A percentile compares a stretch with the other conserved stretches of the same genome.
Evolutionary conservation across 140 eudicot species (phyloP).

Genomic region (Erigeron philadelphicus): DNA sequence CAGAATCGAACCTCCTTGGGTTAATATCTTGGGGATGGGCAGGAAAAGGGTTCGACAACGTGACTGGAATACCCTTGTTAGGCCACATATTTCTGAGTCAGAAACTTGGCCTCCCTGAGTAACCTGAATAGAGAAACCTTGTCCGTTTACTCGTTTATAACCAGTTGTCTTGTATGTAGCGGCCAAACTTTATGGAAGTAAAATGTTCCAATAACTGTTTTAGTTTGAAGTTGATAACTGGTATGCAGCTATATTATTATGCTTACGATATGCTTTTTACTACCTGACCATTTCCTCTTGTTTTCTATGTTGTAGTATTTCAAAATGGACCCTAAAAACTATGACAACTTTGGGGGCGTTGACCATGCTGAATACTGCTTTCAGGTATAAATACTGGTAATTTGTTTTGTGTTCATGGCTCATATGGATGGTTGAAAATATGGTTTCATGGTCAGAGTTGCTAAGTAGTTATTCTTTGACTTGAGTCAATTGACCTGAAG

Average conservation of each 20-base stretch:
- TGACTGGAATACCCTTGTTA: too few relatives aligned
- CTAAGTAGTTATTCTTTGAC: not conserved
- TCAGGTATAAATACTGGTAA: slow-evolving; percentile 56
- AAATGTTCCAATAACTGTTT: too few relatives aligned
- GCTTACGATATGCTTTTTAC: slow-evolving; percentile 6
- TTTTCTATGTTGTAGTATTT: slow-evolving; percentile 50
- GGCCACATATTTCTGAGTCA: too few relatives aligned
- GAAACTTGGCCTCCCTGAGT: too few relatives aligned
- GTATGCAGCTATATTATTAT: not conserved
- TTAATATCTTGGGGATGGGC: too few relatives aligned
- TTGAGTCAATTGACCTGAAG: not conserved
- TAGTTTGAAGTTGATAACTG: too few relatives aligned
- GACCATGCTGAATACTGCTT: slow-evolving; percentile 88
- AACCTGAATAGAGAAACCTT: too few relatives aligned
- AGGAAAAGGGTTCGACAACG: too few relatives aligned
- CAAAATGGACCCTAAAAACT: slow-evolving; percentile 83
- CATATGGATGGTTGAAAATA: slow-evolving; percentile 9
- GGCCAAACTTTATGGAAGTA: not conserved
- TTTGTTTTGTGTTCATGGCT: not conserved
- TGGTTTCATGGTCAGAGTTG: slow-evolving; percentile 14
- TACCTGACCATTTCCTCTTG: slow-evolving; percentile 10
- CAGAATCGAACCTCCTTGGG: too few relatives aligned
- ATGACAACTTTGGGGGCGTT: slow-evolving; percentile 64
- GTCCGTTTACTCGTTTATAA: too few relatives aligned
- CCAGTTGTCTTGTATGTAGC: not conserved